Evolutionary conservation across 805 yeast genomes (phyloP).

Genomic region (Candida broadrunensis): DNA sequence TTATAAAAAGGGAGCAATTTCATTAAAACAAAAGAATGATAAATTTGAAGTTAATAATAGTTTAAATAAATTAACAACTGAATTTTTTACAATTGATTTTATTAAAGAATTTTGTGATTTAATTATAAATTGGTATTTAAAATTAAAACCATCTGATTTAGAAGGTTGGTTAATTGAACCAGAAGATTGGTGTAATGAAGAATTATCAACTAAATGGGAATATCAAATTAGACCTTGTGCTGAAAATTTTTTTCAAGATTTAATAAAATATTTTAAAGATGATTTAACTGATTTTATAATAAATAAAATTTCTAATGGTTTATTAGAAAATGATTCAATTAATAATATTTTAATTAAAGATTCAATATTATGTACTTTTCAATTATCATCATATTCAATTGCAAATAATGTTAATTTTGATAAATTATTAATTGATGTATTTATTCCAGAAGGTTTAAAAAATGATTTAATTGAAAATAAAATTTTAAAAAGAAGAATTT

Average conservation of each 20-base stretch:
- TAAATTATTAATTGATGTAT: conserved; percentile 51
- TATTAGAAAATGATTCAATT: conserved; percentile 26
- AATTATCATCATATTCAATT: conserved; percentile 67
- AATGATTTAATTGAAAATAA: conserved; percentile 47
- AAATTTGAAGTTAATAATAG: conserved; percentile 62
- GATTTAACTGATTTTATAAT: conserved; percentile 53
- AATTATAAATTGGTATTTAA: conserved; percentile 70
- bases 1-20: conserved; percentile 64
- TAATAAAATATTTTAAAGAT: conserved; percentile 62
- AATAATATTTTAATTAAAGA: conserved; percentile 68
- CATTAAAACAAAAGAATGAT: conserved; percentile 62
- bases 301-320: conserved; percentile 50
- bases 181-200: conserved; percentile 90
- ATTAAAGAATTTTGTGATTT: conserved; percentile 61
- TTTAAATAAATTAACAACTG: conserved; percentile 46
- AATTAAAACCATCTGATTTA: conserved; percentile 69
- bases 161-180: conserved; percentile 85
- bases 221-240: conserved; percentile 84
- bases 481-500: conserved; percentile 72
- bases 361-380: conserved; percentile 78
- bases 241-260: conserved; percentile 75
- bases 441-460: conserved; percentile 64
- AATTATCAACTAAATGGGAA: conserved; percentile 74
- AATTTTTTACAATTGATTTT: conserved; percentile 57
- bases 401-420: conserved; percentile 68